Percentiles rank a stretch among this genome's conserved stretches.
Evolutionary conservation across 139 green algal genomes (phyloP).

Genomic region (Tetradesmus lagerheimii): DNA sequence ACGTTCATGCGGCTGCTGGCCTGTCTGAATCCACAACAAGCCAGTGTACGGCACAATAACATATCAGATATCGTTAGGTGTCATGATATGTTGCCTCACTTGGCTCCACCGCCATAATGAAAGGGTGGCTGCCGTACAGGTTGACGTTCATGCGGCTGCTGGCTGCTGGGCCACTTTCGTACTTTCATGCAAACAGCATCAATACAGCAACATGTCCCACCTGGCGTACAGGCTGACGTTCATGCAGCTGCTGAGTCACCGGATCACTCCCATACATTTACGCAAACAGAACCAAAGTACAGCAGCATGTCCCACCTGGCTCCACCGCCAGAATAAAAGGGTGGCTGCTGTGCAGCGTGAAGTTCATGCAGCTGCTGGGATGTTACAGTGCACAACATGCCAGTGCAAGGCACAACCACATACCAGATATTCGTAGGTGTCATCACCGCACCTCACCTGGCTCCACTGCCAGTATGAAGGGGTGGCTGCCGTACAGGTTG

Average conservation of each 20-base stretch:
- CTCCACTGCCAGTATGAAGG: conserved; percentile 38
- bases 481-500: conserved; percentile 59
- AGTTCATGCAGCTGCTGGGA: conserved; percentile 43
- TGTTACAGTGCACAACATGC: neutral
- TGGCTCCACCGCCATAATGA: conserved; percentile 12
- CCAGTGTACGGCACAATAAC: no score
- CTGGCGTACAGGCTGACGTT: no score
- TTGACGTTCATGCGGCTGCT: conserved; percentile 59
- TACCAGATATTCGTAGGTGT: no score
- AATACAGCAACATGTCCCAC: no score
- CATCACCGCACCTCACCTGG: neutral
- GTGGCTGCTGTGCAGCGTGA: conserved; percentile 55
- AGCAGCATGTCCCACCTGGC: no score
- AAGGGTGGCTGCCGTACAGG: conserved; percentile 50
- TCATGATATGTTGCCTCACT: neutral
- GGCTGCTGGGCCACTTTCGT: no score
- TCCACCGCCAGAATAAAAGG: conserved; percentile 46
- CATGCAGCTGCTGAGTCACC: no score
- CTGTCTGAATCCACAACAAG: neutral
- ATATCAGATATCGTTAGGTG: no score
- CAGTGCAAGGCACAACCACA: no score
- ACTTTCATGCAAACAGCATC: no score
- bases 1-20: neutral
- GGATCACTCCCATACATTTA: no score
- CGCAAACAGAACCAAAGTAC: no score